phyloP scores from a whole-genome alignment of 208 protist genomes.

The Trichomonas gallinae region DNA sequence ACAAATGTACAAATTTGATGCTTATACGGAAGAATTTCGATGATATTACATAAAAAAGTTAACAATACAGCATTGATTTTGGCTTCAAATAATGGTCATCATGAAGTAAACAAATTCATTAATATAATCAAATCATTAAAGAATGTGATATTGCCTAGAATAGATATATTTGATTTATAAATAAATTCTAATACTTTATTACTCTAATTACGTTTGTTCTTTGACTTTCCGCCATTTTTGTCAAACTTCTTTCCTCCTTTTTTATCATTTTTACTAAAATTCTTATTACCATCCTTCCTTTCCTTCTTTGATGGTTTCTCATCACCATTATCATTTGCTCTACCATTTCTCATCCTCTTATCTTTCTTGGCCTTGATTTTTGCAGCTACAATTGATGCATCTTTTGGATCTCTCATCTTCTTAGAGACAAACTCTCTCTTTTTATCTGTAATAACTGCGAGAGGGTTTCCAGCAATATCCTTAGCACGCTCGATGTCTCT shows the following conservation, averaged over 20 bases:
- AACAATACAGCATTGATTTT: too few species aligned
- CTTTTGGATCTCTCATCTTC: background rate
- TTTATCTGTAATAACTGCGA: background rate
- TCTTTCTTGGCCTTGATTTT: conserved; percentile 20
- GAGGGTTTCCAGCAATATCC: background rate
- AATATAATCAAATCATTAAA: too few species aligned
- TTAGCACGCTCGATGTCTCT: background rate
- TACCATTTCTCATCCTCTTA: background rate
- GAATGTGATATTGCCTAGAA: too few species aligned
- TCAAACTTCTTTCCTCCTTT: background rate
- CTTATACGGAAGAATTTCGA: too few species aligned
- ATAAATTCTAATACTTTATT: background rate
- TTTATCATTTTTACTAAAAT: background rate
- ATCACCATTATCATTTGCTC: background rate
- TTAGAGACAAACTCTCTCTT: background rate
- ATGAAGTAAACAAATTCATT: too few species aligned
- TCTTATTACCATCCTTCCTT: background rate
- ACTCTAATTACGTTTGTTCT: background rate
- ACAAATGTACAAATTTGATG: too few species aligned
- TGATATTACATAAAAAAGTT: too few species aligned
- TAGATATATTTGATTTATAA: too few species aligned
- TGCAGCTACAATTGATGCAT: background rate
- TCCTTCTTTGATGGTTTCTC: background rate
- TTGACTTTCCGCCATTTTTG: background rate
- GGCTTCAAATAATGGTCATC: too few species aligned